A percentile compares a stretch with the other conserved stretches of the same genome.
Evolutionary conservation across 208 protist genomes (phyloP).

Genomic region (Leptomonas pyrrhocoris): DNA sequence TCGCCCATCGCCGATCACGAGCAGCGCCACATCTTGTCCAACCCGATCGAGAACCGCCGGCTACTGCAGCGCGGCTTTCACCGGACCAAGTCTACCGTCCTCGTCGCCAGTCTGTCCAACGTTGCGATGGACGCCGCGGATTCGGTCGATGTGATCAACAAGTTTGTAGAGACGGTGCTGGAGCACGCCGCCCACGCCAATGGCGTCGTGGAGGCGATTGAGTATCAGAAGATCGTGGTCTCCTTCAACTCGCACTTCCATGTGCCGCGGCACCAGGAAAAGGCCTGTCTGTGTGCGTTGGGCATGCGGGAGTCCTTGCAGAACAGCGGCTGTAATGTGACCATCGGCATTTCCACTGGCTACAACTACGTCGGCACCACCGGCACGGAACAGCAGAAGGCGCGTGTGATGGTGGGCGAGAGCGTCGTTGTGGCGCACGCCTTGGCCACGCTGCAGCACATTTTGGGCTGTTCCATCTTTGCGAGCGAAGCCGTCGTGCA

Average conservation of each 20-base stretch:
- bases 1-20: constrained; percentile 15
- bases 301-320: constrained; percentile 40
- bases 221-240: constrained; percentile 42
- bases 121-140: constrained; percentile 21
- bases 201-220: constrained; percentile 61
- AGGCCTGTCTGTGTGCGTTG: constrained; percentile 64
- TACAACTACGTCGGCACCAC: constrained; percentile 52
- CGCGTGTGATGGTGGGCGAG: constrained; percentile 51
- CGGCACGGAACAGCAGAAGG: constrained; percentile 61
- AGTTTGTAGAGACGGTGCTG: constrained; percentile 45
- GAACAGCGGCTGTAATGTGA: constrained; percentile 30
- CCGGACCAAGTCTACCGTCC: constrained; percentile 56
- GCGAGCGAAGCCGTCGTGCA: constrained; percentile 48
- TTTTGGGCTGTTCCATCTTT: constrained; percentile 43
- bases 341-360: constrained; percentile 54
- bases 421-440: constrained; percentile 38
- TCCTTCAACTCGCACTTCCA: constrained; percentile 69
- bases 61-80: constrained; percentile 34
- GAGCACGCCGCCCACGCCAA: constrained; percentile 32
- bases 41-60: constrained; percentile 27
- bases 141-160: constrained; percentile 41
- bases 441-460: constrained; percentile 34
- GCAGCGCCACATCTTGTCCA: constrained; percentile 13
- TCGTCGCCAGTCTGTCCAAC: constrained; percentile 42
- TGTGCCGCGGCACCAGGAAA: constrained; percentile 56